Conservation (phyloP, 2,329 filamentous ascomycete species). For the Colletotrichum spinosum region DNA sequence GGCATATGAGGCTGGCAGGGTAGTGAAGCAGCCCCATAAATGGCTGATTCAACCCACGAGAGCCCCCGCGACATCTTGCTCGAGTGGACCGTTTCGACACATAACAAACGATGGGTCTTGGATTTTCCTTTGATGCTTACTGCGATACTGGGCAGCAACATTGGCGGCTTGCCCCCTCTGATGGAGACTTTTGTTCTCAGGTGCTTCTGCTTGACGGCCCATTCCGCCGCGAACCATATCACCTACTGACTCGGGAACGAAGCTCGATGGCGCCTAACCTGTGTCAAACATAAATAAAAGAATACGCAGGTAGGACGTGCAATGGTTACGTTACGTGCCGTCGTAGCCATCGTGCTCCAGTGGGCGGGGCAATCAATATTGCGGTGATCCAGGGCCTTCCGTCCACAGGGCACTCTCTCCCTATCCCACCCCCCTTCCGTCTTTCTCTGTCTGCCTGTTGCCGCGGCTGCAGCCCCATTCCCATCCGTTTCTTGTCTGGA, state of each 20-base stretch:
- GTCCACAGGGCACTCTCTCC: too few relatives aligned
- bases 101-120: conserved; percentile 28
- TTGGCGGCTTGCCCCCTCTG: conserved; percentile 13
- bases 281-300: not conserved
- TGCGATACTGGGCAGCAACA: too few relatives aligned
- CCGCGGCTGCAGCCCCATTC: not conserved
- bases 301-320: too few relatives aligned
- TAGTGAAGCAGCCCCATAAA: conserved; percentile 3
- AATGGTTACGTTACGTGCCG: conserved; percentile 3
- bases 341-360: conserved; percentile 6
- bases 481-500: not conserved
- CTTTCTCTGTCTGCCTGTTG: too few relatives aligned
- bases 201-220: not conserved
- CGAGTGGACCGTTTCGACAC: conserved; percentile 26
- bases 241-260: conserved; percentile 29
- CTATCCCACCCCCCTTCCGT: too few relatives aligned
- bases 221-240: not conserved
- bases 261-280: conserved; percentile 9
- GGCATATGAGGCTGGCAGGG: conserved; percentile 10
- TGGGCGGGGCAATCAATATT: conserved; percentile 15
- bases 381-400: not conserved
- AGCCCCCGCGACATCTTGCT: not conserved
- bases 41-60: conserved; percentile 23
- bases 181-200: not conserved
- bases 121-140: not conserved